Evolutionary conservation across 768 basidiomycete genomes (phyloP).

Genomic region (Sporobolomyces phaffii): DNA sequence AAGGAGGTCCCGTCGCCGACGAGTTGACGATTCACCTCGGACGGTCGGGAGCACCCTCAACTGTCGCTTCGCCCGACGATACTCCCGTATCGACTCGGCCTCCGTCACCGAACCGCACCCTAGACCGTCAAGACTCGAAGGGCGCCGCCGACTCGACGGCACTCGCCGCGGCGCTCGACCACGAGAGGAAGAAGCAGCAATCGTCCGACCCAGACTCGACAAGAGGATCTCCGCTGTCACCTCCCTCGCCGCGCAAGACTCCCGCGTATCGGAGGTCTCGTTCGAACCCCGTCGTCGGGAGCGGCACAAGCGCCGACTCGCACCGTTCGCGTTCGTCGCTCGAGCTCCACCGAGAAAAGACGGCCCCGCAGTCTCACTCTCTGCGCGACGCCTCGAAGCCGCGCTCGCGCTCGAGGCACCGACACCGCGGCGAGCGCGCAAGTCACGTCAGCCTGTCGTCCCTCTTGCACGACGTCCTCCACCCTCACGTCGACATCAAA

Average conservation of each 20-base stretch:
- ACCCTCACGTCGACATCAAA: conserved; percentile 26
- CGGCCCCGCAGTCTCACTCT: not conserved
- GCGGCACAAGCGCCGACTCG: not conserved
- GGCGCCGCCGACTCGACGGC: not conserved
- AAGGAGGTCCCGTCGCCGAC: conserved; percentile 30
- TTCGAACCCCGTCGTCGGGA: not conserved
- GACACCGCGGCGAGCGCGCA: not conserved
- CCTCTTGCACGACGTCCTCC: conserved; percentile 35
- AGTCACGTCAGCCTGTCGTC: conserved; percentile 20
- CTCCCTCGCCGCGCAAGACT: conserved; percentile 3
- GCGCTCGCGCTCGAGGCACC: not conserved
- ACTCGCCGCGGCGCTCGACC: conserved; percentile 15
- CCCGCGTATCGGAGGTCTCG: not conserved
- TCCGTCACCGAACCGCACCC: conserved; percentile 12
- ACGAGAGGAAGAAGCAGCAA: conserved; percentile 8
- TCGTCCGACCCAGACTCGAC: not conserved
- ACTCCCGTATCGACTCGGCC: conserved; percentile 15
- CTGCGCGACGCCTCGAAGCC: not conserved
- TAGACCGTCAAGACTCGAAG: not conserved
- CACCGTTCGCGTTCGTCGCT: conserved; percentile 6
- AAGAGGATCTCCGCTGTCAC: not conserved
- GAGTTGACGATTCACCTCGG: conserved; percentile 31
- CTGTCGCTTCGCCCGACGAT: conserved; percentile 3
- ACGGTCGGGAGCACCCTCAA: conserved; percentile 18
- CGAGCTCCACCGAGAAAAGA: not conserved